phyloP scores from a whole-genome alignment of 306 rosid species.

The Prunus mongolica region DNA sequence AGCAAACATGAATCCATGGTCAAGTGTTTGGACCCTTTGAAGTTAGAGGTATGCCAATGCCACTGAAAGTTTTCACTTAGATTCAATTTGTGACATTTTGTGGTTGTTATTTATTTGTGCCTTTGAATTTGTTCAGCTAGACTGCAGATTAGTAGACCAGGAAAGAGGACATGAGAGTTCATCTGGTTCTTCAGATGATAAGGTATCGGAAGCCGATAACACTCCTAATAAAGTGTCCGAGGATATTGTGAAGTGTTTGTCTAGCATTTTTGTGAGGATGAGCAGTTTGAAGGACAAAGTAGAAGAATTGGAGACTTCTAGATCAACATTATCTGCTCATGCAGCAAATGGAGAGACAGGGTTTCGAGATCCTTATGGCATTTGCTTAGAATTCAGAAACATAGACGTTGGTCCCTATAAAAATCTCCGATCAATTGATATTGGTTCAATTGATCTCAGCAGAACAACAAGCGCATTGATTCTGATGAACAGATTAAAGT shows the following conservation, averaged over 20 bases:
- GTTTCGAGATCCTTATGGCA: conserved; percentile 70
- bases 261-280: conserved; percentile 55
- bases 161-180: conserved; percentile 52
- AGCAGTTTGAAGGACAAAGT: conserved; percentile 49
- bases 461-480: conserved; percentile 54
- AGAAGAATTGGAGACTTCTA: conserved; percentile 31
- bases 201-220: conserved; percentile 37
- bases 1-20: conserved; percentile 46
- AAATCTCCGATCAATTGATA: conserved; percentile 55
- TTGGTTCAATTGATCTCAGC: conserved; percentile 58
- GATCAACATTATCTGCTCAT: conserved; percentile 17
- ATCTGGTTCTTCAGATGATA: conserved; percentile 43
- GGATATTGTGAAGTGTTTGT: conserved; percentile 72
- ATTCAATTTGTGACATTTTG: conserved; percentile 17
- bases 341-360: conserved; percentile 38
- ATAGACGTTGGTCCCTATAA: conserved; percentile 66
- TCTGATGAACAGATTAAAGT: conserved; percentile 73
- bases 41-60: conserved; percentile 44
- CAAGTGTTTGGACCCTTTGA: conserved; percentile 41
- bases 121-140: conserved; percentile 44
- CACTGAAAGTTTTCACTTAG: conserved; percentile 2
- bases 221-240: conserved; percentile 71
- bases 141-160: conserved; percentile 46
- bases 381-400: conserved; percentile 43
- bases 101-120: conserved; percentile 10